Evolutionary conservation across 163 green algal genomes (phyloP), one percentile per base, ranked within the genome.

Genomic region (Coccomyxa subellipsoidea): DNA sequence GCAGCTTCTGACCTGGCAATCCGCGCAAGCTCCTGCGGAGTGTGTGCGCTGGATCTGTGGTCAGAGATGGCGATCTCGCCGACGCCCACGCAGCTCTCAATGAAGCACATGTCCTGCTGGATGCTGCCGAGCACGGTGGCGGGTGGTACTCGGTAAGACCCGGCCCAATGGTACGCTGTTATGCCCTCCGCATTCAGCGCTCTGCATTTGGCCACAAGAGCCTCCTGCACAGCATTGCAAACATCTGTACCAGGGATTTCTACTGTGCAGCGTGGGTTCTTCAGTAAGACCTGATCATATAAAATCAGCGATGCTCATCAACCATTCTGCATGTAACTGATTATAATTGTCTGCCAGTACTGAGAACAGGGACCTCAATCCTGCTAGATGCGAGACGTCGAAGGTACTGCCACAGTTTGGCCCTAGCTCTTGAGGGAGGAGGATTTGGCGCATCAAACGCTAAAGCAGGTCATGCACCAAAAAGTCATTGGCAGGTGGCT

Each of bases 41-140:
- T 83, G 23, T 84, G 84, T 15, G 75, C 79, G 3, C 81, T 86
- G 66, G 77, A 82, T 29, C 88, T 84, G 78, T 92, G 86, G 80
- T 92, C 88, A 9, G 82, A 86, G 27, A 92, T 83, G 4, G 88
- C 88, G 7, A 92, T 53, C 77, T 92, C 88, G 5, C 88, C 88
- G 29, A 87, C 86, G 0, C 88, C 88, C 4, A 92, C 8, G 81
- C 87, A 88, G 38, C 23, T 76, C 32, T 85, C 75, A 6, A 92
- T 34, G 8, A 89, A 80, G 15, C n/a, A 72, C 37, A 84, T 39
- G 39, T 84, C 79, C 34, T 66, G 69, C 77, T 85, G 77, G n/a
- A 88, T 70, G 53, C 54, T 80, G 71, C 84, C 88, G 2, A 85
- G 89, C 25, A 83, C 39, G 12, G 84, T 89, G 39, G 83, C 70